Base-by-base conservation (phyloP, 1,284 basidiomycete genomes). In the Sporisorium reilianum region DNA sequence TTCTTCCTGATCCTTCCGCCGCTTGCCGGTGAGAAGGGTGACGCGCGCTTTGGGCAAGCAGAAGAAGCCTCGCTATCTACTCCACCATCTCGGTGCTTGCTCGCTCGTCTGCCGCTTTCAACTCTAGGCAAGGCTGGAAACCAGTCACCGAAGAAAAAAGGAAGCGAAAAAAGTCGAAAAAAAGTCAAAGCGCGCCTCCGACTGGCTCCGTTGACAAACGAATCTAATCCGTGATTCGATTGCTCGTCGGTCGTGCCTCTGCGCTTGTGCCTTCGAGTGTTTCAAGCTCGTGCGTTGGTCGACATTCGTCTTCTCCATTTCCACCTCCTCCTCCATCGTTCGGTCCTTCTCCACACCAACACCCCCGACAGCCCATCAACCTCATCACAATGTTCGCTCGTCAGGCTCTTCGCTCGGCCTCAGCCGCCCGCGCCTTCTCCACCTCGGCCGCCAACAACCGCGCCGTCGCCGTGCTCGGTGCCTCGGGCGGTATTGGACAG, bases 391-490 rank as follows among this genome's bases (percentile, higher is more conserved):
- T 83, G 79, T 76, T 83, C 63, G 80, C 69, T 75, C 69, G 74
- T 64, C 74, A 76, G 69, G 59, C 74, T 57, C 59, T 80, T 38
- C 78, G 77, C 34, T 54, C 69, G 48, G 72, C 76, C 53, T 59
- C 69, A 23, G 62, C 55, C 42, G 51, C 74, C 48, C 90, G 92
- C 80, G 86, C 89, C 70, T 95, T 95, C 88, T 93, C 93, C 60
- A 90, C 93, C 44, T 92, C 92, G 50, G 88, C 89, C 36, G 84
- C 90, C 54, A 89, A 90, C 82, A 89, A 89, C 83, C 91, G 90
- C 66, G 93, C 92, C 87, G 93, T 95, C 83, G 91, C 92, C 52
- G 93, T 96, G 55, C 91, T 95, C 85, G 94, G 94, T 82, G 94
- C 94, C 72, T 75, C 81, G 83, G 87, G 87, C 88, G 94, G 94